phyloP scores from a whole-genome alignment of 129 eudicot species.

The Tagetes erecta region DNA sequence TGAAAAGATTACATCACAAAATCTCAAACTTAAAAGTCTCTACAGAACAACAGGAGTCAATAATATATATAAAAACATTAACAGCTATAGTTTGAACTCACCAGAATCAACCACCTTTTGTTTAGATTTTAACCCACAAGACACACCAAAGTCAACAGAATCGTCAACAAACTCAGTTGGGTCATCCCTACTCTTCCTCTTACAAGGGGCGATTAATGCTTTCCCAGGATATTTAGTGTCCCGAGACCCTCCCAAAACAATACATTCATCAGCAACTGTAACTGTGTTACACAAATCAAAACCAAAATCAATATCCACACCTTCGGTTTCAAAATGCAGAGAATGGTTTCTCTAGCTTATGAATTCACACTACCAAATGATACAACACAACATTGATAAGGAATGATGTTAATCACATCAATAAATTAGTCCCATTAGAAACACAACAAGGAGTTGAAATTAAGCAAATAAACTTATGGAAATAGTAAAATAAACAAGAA shows the following conservation, averaged over 20 bases:
- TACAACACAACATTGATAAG: background rate
- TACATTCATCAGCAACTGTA: conserved; percentile 18
- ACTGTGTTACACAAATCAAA: conserved; percentile 19
- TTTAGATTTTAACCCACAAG: conserved; percentile 30
- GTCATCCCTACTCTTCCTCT: too few species aligned
- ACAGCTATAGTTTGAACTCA: background rate
- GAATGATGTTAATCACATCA: background rate
- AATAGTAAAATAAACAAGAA: background rate
- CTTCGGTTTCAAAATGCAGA: background rate
- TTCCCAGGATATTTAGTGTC: conserved; percentile 10
- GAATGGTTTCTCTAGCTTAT: background rate
- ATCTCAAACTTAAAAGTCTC: too few species aligned
- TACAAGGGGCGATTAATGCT: background rate
- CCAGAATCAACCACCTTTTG: conserved; percentile 24
- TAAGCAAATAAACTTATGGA: background rate
- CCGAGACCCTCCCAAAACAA: conserved; percentile 21
- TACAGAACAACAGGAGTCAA: too few species aligned
- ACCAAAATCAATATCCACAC: conserved; percentile 4
- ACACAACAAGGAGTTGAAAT: background rate
- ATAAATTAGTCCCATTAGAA: background rate
- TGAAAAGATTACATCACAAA: too few species aligned
- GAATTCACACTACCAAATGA: background rate
- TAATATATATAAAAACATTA: too few species aligned
- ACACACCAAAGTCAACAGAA: conserved; percentile 28
- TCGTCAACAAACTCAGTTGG: conserved; percentile 15